Base-by-base conservation (phyloP, 176 grass and related monocot species). In the Tuctoria greenei region DNA sequence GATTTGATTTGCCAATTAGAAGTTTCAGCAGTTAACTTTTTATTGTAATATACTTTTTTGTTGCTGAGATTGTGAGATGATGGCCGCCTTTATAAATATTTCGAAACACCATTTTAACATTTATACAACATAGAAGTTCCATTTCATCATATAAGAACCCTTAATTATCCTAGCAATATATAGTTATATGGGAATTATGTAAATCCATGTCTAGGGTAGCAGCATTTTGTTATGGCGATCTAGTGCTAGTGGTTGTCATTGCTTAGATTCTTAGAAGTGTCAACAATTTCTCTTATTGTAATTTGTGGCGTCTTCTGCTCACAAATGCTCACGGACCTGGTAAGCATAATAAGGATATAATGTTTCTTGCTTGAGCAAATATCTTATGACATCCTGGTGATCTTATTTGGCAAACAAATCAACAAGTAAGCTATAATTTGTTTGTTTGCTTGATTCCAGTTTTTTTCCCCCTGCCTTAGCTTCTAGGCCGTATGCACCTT, bases 111-210 rank as follows among this genome's bases (percentile, higher is more conserved):
- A 37, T 31, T 31, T 46, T 25, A 75, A 26, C 41, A 16, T 61
- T 69, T 11, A 18, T 38, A 14, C 20, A 11, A 27, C 71, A 46
- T 74, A 50, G n/a, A 74, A 66, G 42, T n/a, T 36, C 15, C 31
- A 31, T 58, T 57, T 75, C 41, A 83, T 34, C 56, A 42, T 13
- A 65, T 57, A 31, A 31, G 31, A 31, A 51, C 65, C 35, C 36
- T 69, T 7, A 60, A 20, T 58, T 56, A n/a, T 20, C 36, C 15
- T 45, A 50, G 44, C 39, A 28, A 55, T 71, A 7, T 20, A 17
- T 61, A 49, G 36, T 43, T 59, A 51, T 64, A 31, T 55, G 3
- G 36, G 13, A 44, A 20, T 36, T 45, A 36, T 36, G 23, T 31
- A 14, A 73, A 34, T 66, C 39, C 16, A 58, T 23, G 4, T 25